These are phyloP conservation scores for Penicillium thymicola DNA, from an alignment of 2,329 filamentous ascomycete species.

Conservation along the genomic window DNA sequence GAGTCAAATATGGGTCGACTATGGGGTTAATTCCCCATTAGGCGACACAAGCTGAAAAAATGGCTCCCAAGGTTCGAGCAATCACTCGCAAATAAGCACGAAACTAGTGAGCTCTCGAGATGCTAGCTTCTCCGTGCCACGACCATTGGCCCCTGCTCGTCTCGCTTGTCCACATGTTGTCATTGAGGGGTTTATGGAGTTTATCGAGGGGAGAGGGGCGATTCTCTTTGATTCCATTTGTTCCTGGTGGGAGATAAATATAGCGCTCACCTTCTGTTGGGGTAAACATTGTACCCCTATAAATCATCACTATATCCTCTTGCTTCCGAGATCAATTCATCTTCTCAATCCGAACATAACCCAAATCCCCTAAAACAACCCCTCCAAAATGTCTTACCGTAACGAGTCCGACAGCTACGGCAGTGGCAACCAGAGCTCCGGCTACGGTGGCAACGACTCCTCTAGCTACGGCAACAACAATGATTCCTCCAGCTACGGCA, in stretches of 20 bases:
- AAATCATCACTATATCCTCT: neutral
- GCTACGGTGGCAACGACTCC: slow-evolving; percentile 1
- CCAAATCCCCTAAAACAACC: neutral
- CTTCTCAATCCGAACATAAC: neutral
- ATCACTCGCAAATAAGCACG: slow-evolving; percentile 1
- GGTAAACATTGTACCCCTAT: neutral
- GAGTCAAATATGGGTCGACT: neutral
- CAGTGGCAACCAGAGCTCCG: slow-evolving; percentile 10
- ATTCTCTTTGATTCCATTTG: neutral
- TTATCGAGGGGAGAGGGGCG: neutral
- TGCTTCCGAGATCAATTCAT: neutral
- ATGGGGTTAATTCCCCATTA: neutral
- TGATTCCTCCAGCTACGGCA: neutral
- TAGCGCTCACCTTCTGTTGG: neutral
- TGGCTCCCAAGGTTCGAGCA: neutral
- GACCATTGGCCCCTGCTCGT: slow-evolving; percentile 2
- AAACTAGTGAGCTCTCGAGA: neutral
- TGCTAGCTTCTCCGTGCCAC: neutral
- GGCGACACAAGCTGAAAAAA: neutral
- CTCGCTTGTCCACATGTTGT: slow-evolving; percentile 1
- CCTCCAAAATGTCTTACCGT: slow-evolving; percentile 4
- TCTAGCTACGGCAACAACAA: neutral
- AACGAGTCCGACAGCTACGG: slow-evolving; percentile 10
- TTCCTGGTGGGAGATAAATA: neutral
- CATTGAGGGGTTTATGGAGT: slow-evolving; percentile 1